Base-by-base conservation (phyloP, 768 basidiomycete genomes). In the Boletus eberwhitei region DNA sequence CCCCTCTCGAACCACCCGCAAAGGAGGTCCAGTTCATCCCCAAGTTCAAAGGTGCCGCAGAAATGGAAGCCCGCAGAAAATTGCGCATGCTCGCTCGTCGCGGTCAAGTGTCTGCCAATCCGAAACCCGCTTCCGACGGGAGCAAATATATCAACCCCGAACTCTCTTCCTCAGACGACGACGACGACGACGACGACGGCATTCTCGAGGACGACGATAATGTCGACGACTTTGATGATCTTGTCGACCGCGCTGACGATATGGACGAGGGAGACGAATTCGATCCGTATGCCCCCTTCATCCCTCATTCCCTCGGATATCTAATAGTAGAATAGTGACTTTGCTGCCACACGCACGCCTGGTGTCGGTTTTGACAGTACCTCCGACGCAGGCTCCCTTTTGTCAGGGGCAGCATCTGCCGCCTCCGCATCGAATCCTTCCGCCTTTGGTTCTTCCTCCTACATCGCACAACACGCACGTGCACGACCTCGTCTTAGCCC, bases 31-130 rank as follows among this genome's bases (percentile, higher is more conserved):
- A 79, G 50, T 91, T 90, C 61, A 75, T 88, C 24, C 90, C 90
- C 17, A 86, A 81, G 48, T 92, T 93, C 73, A 88, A 84, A 59
- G 85, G 88, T 8, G 86, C 87, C 0, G 90, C 83, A n/a, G 89
- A 93, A 67, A 92, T 92, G 90, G 91, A 91, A 58, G 82, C 79
- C 5, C 76, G 90, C 16, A 73, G 91, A 24, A 78, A 79, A 52
- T 69, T 79, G 38, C 78, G 90, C 13, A 81, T 93, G 75, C 81
- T 80, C 38, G 85, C 86, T 5, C 80, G 87, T 13, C 72, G 78
- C 16, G 66, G 70, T 36, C 55, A 78, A 67, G n/a, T 69, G 2
- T 64, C 74, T 4, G 62, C 69, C 2, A 54, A 47, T 19, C 60
- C 61, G 6, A 66, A 65, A 43, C 57, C 63, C 5, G 52, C 65